Conservation (phyloP, 768 basidiomycete species). For the Gelatoporia subvermispora region DNA sequence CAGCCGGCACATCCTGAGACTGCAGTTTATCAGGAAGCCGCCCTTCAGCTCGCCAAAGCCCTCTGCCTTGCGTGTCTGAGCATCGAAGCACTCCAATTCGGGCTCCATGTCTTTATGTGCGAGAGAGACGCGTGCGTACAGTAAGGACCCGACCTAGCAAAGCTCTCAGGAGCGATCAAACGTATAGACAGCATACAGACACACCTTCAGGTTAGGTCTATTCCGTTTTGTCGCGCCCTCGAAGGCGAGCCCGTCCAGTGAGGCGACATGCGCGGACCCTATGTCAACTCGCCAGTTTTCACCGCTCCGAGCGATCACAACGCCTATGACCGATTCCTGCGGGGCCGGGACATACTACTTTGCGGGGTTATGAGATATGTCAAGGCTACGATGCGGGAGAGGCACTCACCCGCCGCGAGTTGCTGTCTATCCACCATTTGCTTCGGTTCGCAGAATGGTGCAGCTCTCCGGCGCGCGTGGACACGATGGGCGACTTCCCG, state of each 20-base stretch:
- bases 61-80: slow-evolving; percentile 85
- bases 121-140: slow-evolving; percentile 89
- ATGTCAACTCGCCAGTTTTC: slow-evolving; percentile 95
- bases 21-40: slow-evolving; percentile 78
- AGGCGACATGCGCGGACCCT: slow-evolving; percentile 80
- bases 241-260: slow-evolving; percentile 87
- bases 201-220: slow-evolving; percentile 87
- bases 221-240: slow-evolving; percentile 95
- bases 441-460: slow-evolving; percentile 67
- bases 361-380: not conserved
- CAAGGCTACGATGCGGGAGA: not conserved
- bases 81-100: slow-evolving; percentile 94
- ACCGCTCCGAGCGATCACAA: slow-evolving; percentile 72
- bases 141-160: slow-evolving; percentile 78
- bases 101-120: slow-evolving; percentile 99
- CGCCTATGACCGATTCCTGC: slow-evolving; percentile 86
- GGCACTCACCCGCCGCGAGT: slow-evolving; percentile 72
- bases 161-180: not conserved
- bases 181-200: not conserved
- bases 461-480: slow-evolving; percentile 68
- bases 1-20: slow-evolving; percentile 83
- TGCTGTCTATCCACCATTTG: slow-evolving; percentile 87
- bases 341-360: slow-evolving; percentile 83
- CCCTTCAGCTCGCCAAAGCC: slow-evolving; percentile 93
- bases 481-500: slow-evolving; percentile 32